Percentiles rank a stretch among this genome's conserved stretches.
These are phyloP conservation scores for Diplodia mutila DNA, from an alignment of 2,329 filamentous ascomycete genomes.

Conservation along the genomic window DNA sequence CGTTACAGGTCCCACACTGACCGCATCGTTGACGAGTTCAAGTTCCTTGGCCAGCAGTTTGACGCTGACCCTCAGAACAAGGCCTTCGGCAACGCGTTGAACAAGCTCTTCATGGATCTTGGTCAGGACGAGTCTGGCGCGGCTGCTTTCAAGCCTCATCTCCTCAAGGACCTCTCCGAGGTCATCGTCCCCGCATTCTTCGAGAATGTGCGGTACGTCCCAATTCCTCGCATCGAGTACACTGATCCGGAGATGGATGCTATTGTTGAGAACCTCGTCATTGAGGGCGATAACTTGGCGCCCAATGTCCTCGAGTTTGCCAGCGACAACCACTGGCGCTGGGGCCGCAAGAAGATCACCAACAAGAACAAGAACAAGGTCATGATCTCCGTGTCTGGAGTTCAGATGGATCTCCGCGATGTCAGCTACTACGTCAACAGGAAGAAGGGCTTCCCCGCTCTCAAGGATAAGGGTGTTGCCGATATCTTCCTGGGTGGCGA, in stretches of 20 bases:
- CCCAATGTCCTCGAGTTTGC: constrained; percentile 88
- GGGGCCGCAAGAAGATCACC: constrained; percentile 84
- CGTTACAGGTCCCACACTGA: constrained; percentile 88
- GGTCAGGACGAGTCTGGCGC: constrained; percentile 86
- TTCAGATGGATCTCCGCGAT: constrained; percentile 87
- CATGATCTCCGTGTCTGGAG: constrained; percentile 82
- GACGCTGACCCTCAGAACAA: constrained; percentile 86
- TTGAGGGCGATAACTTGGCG: constrained; percentile 96
- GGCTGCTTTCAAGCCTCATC: constrained; percentile 86
- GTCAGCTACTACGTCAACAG: constrained; percentile 94
- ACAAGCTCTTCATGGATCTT: constrained; percentile 88
- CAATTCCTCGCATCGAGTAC: constrained; percentile 92
- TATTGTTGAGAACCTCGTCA: constrained; percentile 89
- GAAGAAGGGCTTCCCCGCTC: constrained; percentile 87
- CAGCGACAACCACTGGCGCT: constrained; percentile 93
- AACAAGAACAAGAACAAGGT: constrained; percentile 83
- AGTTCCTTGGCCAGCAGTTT: constrained; percentile 87
- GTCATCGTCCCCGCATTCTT: constrained; percentile 83
- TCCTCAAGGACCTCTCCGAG: constrained; percentile 85
- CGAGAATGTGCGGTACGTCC: constrained; percentile 85
- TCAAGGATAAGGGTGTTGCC: constrained; percentile 85
- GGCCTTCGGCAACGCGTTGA: constrained; percentile 72
- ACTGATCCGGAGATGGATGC: constrained; percentile 82
- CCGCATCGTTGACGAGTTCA: constrained; percentile 83
- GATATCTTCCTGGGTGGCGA: constrained; percentile 86